Percentiles rank a stretch among this genome's conserved stretches.
Conservation (phyloP, 306 rosid genomes). For the Pachyrhizus erosus region DNA sequence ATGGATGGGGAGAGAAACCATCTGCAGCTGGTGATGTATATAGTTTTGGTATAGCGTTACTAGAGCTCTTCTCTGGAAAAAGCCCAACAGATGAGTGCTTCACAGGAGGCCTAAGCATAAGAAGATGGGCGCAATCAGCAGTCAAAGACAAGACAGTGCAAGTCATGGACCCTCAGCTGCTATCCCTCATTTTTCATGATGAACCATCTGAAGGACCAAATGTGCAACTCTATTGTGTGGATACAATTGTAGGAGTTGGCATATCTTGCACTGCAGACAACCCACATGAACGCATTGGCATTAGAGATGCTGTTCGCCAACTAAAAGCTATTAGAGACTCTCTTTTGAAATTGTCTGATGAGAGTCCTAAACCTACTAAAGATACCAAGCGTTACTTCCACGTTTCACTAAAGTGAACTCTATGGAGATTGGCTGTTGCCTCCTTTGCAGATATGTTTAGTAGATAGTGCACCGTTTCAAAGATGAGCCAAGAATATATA, state of each 20-base stretch:
- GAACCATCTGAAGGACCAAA: slow-evolving; percentile 37
- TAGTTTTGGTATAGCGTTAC: slow-evolving; percentile 71
- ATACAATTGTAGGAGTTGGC: slow-evolving; percentile 53
- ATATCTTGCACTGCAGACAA: slow-evolving; percentile 57
- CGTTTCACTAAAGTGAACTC: background rate
- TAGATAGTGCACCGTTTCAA: too few relatives aligned
- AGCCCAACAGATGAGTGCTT: slow-evolving; percentile 68
- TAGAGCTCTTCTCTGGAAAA: slow-evolving; percentile 67
- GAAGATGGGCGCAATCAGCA: slow-evolving; percentile 63
- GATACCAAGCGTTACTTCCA: background rate
- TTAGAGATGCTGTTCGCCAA: slow-evolving; percentile 55
- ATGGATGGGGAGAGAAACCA: slow-evolving; percentile 68
- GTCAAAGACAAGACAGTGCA: slow-evolving; percentile 43
- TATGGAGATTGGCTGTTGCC: too few relatives aligned
- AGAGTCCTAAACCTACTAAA: background rate
- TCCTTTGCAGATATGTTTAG: too few relatives aligned
- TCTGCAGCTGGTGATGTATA: slow-evolving; percentile 74
- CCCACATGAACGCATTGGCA: slow-evolving; percentile 60
- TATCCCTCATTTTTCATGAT: slow-evolving; percentile 29
- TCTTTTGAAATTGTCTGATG: slow-evolving; percentile 34
- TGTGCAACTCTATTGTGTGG: slow-evolving; percentile 44
- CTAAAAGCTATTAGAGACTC: slow-evolving; percentile 51
- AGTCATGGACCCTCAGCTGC: slow-evolving; percentile 57
- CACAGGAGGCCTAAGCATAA: slow-evolving; percentile 53
- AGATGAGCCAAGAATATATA: too few relatives aligned